Evolutionary conservation across 768 basidiomycete genomes (phyloP).

Genomic region (Fomitopsis pulvina): DNA sequence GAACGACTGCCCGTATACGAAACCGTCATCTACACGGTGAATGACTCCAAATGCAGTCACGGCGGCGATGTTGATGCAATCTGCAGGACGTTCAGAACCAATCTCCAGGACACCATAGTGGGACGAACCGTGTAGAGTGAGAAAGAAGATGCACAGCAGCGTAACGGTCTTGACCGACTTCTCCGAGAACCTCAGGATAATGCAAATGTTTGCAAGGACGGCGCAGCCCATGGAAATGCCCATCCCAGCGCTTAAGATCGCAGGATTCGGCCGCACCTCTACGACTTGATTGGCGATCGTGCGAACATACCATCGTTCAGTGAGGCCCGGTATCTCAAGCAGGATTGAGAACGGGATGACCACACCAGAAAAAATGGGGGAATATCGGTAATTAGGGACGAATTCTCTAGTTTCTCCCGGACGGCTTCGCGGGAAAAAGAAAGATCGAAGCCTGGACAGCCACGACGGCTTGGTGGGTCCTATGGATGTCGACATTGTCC

Average conservation of each 20-base stretch:
- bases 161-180: constrained; percentile 56
- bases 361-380: constrained; percentile 63
- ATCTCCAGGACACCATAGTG: background rate
- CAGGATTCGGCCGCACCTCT: constrained; percentile 46
- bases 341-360: constrained; percentile 73
- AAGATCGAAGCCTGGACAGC: constrained; percentile 12
- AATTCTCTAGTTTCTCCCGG: constrained; percentile 27
- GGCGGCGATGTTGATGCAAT: constrained; percentile 58
- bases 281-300: constrained; percentile 40
- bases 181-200: constrained; percentile 71
- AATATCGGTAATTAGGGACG: constrained; percentile 52
- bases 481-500: background rate
- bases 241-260: constrained; percentile 53
- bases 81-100: constrained; percentile 27
- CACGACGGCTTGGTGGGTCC: constrained; percentile 1
- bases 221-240: constrained; percentile 63
- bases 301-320: constrained; percentile 66
- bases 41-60: constrained; percentile 57
- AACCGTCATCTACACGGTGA: constrained; percentile 56
- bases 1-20: constrained; percentile 60
- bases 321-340: constrained; percentile 77
- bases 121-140: constrained; percentile 63
- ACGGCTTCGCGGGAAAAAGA: constrained; percentile 14
- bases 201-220: constrained; percentile 57
- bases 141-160: constrained; percentile 50